phyloP scores from a whole-genome alignment of 192 early-diverging fungal genomes.

The Umbelopsis sp. region DNA sequence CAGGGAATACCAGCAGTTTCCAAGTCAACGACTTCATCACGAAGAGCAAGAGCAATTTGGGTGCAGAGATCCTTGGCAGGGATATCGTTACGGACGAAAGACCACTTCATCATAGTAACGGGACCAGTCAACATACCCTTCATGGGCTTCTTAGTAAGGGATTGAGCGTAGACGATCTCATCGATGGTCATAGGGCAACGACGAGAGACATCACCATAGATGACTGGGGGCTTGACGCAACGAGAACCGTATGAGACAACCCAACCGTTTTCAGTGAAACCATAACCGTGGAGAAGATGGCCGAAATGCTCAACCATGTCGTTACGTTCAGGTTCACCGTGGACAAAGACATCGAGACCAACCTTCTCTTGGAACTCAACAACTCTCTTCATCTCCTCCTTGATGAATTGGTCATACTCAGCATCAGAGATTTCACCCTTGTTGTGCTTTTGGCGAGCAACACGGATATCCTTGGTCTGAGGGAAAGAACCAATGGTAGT shows the following conservation, averaged over 20 bases:
- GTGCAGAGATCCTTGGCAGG: constrained; percentile 79
- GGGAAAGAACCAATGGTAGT: constrained; percentile 99
- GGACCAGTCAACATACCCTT: constrained; percentile 99
- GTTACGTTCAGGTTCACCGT: constrained; percentile 97
- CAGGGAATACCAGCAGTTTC: constrained; percentile 89
- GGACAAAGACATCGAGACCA: constrained; percentile 94
- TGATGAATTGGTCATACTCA: constrained; percentile 83
- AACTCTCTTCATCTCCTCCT: constrained; percentile 81
- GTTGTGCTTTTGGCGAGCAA: constrained; percentile 87
- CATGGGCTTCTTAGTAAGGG: constrained; percentile 86
- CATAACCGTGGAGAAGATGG: constrained; percentile 89
- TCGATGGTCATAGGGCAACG: constrained; percentile 92
- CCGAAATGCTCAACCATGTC: constrained; percentile 99
- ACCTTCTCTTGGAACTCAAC: constrained; percentile 88
- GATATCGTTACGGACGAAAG: constrained; percentile 98
- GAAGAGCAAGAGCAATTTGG: constrained; percentile 94
- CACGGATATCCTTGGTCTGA: constrained; percentile 95
- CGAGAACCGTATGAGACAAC: constrained; percentile 96
- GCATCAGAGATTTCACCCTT: constrained; percentile 71
- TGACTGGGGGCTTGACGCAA: constrained; percentile 96
- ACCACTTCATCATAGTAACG: constrained; percentile 98
- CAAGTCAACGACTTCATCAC: constrained; percentile 94
- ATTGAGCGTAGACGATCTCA: constrained; percentile 84
- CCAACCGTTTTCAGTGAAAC: constrained; percentile 97
- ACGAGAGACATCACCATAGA: constrained; percentile 95